Conservation (phyloP, 768 basidiomycete genomes). For the Trametes sanguinea region DNA sequence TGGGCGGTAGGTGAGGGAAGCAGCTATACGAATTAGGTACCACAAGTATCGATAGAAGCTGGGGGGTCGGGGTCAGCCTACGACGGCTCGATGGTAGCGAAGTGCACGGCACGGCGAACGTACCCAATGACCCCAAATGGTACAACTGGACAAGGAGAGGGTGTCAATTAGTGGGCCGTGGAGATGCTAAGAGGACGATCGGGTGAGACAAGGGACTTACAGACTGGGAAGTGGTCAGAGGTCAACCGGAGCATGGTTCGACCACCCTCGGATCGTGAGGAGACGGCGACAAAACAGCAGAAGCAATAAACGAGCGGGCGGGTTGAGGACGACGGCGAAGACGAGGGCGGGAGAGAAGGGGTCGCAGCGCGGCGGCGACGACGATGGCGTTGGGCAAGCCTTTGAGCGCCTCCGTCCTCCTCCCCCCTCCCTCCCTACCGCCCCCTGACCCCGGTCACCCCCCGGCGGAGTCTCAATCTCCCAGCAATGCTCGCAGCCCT, state of each 20-base stretch:
- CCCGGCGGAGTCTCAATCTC: slow-evolving; percentile 17
- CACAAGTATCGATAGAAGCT: slow-evolving; percentile 95
- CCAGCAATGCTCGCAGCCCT: slow-evolving; percentile 11
- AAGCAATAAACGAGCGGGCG: slow-evolving; percentile 22
- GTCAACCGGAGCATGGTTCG: slow-evolving; percentile 81
- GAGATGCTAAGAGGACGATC: background rate
- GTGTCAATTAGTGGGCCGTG: slow-evolving; percentile 5
- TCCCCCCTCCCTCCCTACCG: background rate
- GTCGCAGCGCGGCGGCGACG: slow-evolving; percentile 25
- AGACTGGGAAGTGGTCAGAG: slow-evolving; percentile 87
- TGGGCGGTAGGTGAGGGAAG: slow-evolving; percentile 81
- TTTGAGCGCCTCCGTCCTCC: slow-evolving; percentile 7
- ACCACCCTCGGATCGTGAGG: slow-evolving; percentile 17
- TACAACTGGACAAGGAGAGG: slow-evolving; percentile 56
- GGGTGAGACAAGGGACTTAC: slow-evolving; percentile 49
- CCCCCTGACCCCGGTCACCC: slow-evolving; percentile 6
- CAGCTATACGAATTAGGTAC: slow-evolving; percentile 84
- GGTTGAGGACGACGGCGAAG: slow-evolving; percentile 18
- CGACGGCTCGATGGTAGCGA: background rate
- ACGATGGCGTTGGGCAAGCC: slow-evolving; percentile 20
- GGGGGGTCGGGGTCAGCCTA: slow-evolving; percentile 14
- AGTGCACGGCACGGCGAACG: slow-evolving; percentile 22
- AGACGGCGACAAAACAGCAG: slow-evolving; percentile 12
- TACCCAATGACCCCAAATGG: slow-evolving; percentile 90
- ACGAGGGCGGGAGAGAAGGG: slow-evolving; percentile 9